Percentiles rank a stretch among this genome's conserved stretches.
Conservation (phyloP, 495 filamentous ascomycete genomes). For the Apiosordaria backusii region DNA sequence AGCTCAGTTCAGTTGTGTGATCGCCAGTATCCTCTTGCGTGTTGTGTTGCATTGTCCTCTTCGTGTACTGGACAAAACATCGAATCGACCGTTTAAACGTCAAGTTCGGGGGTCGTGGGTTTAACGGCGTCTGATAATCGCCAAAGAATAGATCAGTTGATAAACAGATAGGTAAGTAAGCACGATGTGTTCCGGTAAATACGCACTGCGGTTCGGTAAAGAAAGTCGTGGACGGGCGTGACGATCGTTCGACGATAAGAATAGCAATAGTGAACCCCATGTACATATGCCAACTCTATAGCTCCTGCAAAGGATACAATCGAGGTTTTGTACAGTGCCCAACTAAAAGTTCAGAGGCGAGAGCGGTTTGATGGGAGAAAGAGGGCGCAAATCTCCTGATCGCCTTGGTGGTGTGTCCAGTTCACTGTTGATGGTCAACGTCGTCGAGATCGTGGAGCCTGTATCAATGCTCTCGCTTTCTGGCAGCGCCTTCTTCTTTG, state of each 20-base stretch:
- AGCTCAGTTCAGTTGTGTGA: constrained; percentile 4
- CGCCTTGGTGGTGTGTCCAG: constrained; percentile 34
- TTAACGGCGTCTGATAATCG: not conserved
- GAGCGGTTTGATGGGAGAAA: constrained; percentile 70
- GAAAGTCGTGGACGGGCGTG: constrained; percentile 3
- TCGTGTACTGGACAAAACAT: not conserved
- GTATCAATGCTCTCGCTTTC: constrained; percentile 33
- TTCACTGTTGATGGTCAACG: constrained; percentile 42
- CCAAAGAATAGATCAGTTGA: not conserved
- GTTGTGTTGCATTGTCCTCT: not conserved
- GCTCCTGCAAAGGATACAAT: not conserved
- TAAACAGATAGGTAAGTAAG: not conserved
- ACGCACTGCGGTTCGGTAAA: not conserved
- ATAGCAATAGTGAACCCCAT: not conserved
- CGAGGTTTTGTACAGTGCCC: not conserved
- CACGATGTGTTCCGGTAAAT: not conserved
- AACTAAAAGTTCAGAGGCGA: constrained; percentile 59
- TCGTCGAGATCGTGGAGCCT: constrained; percentile 39
- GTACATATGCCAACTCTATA: too few relatives aligned
- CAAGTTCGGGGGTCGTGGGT: not conserved
- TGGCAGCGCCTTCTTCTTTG: constrained; percentile 38
- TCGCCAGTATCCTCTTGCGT: not conserved
- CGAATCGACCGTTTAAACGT: not conserved
- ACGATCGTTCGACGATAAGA: not conserved
- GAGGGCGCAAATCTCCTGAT: constrained; percentile 44